These are phyloP conservation scores for Alternaria conjuncta DNA, from an alignment of 2,329 filamentous ascomycete species.

Conservation along the genomic window DNA sequence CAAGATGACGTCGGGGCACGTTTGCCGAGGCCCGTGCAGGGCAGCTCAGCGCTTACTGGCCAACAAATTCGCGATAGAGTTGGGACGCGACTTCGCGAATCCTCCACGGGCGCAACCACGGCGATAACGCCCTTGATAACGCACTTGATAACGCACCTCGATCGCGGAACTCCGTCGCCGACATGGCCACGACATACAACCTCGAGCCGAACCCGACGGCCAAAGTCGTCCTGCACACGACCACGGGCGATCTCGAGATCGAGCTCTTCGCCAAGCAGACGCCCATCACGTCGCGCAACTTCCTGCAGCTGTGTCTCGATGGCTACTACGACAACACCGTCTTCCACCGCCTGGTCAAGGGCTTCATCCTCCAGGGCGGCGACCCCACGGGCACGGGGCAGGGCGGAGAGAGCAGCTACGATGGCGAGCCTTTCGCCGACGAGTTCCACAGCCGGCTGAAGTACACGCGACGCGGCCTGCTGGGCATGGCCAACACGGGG, in stretches of 20 bases:
- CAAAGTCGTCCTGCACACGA: slow-evolving; percentile 89
- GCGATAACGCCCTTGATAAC: background rate
- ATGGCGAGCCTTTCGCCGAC: slow-evolving; percentile 81
- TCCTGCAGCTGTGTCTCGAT: slow-evolving; percentile 91
- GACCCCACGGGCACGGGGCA: slow-evolving; percentile 92
- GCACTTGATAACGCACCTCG: background rate
- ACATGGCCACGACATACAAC: slow-evolving; percentile 90
- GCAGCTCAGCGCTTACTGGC: slow-evolving; percentile 9
- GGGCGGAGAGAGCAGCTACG: slow-evolving; percentile 91
- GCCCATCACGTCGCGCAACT: slow-evolving; percentile 90
- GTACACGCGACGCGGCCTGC: slow-evolving; percentile 85
- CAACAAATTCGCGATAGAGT: slow-evolving; percentile 1
- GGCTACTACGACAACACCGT: slow-evolving; percentile 94
- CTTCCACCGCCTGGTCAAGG: slow-evolving; percentile 90
- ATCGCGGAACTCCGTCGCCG: slow-evolving; percentile 4
- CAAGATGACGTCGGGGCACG: slow-evolving; percentile 14
- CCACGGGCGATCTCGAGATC: slow-evolving; percentile 84
- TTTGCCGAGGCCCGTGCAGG: slow-evolving; percentile 12
- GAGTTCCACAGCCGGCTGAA: slow-evolving; percentile 92
- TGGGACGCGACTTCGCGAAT: slow-evolving; percentile 6
- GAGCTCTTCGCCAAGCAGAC: slow-evolving; percentile 96
- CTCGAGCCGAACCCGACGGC: slow-evolving; percentile 94
- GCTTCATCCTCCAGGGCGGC: slow-evolving; percentile 92
- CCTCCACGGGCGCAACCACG: background rate
- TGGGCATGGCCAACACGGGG: slow-evolving; percentile 96